These are phyloP conservation scores for Parafenestella ontariensis DNA, from an alignment of 2,329 filamentous ascomycete species.

Conservation along the genomic window DNA sequence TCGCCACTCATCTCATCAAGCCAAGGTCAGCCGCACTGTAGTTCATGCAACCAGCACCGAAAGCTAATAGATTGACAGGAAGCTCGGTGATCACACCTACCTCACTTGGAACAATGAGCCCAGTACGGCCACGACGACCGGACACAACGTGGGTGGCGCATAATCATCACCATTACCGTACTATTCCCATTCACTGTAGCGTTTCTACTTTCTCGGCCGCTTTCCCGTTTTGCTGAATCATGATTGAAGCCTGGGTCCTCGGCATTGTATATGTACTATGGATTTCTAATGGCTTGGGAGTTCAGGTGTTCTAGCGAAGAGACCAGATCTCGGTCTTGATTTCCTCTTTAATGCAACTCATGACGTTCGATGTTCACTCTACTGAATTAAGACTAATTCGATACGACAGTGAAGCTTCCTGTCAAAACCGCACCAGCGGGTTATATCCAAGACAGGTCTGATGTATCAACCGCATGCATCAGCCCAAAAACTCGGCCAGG, in stretches of 20 bases:
- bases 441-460: constrained; percentile 33
- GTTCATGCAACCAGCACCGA: not conserved
- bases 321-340: constrained; percentile 31
- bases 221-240: constrained; percentile 27
- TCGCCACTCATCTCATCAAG: constrained; percentile 87
- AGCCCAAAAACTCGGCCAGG: constrained; percentile 15
- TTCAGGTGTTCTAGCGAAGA: constrained; percentile 33
- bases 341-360: constrained; percentile 21
- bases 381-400: constrained; percentile 7
- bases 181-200: not conserved
- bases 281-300: constrained; percentile 36
- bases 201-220: not conserved
- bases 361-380: constrained; percentile 19
- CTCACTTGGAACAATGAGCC: constrained; percentile 89
- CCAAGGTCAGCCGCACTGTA: constrained; percentile 70
- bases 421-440: constrained; percentile 15
- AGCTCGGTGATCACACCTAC: constrained; percentile 97
- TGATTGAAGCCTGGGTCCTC: constrained; percentile 23
- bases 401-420: constrained; percentile 12
- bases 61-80: constrained; percentile 61
- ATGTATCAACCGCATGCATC: constrained; percentile 34
- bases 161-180: constrained; percentile 20
- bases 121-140: constrained; percentile 61
- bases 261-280: constrained; percentile 38
- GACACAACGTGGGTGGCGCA: constrained; percentile 47